Evolutionary conservation across 1,284 basidiomycete genomes (phyloP), one percentile per base, ranked within the genome.

Genomic region (Microbotryum intermedium): DNA sequence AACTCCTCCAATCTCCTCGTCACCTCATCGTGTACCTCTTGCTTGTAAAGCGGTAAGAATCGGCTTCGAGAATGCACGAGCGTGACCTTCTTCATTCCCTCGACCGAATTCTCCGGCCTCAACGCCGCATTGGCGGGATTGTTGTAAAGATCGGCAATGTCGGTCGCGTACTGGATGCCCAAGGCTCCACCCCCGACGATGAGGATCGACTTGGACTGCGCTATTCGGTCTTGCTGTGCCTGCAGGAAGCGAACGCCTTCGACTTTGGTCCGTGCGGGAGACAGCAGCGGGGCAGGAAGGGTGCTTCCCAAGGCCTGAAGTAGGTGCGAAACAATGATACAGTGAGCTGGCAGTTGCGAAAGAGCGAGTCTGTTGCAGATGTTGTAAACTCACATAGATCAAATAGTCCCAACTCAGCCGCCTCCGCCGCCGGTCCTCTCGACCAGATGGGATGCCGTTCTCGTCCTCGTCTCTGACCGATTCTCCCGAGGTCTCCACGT

Each of bases 1-100:
- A 77, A 69, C 42, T 74, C 74, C 5, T 73, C 60, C 26, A 76
- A 69, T 21, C 76, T 69, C 45, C 68, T 67, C 57, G 68, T 59
- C 16, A 73, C 72, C 50, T 64, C 61, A 3, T 63, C 68, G 53
- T 85, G 82, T 75, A 87, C 78, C 42, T 70, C 75, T 25, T 76
- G 71, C 57, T 84, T 79, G 68, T 85, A 87, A 18, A 77, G 73
- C 0, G 83, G 83, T 23, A 87, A 75, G 7, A 87, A 76, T 25
- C 77, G 78, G 20, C 74, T 64, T 4, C 86, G 79, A 0, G 84
- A 85, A 70, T 87, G 85, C 0, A 87, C 74, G n/a, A 87, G 76
- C 0, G 84, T 85, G 2, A 87, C 81, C 3, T 74, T 70, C 70
- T 72, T 70, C 52, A 53, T 54, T 6, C 46, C 45, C 18, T 50